Conservation (phyloP, 176 grass and related monocot genomes). For the Elaeis guineensis region DNA sequence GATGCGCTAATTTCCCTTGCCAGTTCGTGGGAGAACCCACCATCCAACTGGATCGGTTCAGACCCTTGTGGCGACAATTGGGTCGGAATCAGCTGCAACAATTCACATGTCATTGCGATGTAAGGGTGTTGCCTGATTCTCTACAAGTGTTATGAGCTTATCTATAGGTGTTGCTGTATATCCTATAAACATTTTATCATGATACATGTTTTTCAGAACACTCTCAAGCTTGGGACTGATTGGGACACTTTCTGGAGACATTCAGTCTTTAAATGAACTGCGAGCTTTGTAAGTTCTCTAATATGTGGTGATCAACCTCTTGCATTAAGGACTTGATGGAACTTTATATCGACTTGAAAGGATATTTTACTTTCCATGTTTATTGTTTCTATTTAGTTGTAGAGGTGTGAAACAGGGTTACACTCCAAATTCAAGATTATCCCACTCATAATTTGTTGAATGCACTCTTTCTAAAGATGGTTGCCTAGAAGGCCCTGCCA, state of each 20-base stretch:
- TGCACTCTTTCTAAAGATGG: too few species aligned
- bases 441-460: too few species aligned
- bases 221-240: conserved; percentile 51
- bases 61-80: conserved; percentile 70
- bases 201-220: conserved; percentile 26
- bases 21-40: conserved; percentile 30
- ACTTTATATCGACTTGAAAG: too few species aligned
- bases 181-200: background rate
- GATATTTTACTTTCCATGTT: too few species aligned
- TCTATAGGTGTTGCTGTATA: background rate
- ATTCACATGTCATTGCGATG: conserved; percentile 33
- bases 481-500: too few species aligned
- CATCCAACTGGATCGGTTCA: conserved; percentile 60
- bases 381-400: too few species aligned
- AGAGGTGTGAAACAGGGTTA: too few species aligned
- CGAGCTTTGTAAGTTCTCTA: conserved; percentile 38
- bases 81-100: conserved; percentile 41
- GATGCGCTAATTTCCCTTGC: conserved; percentile 30
- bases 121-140: conserved; percentile 22
- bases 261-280: conserved; percentile 42
- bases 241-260: conserved; percentile 66
- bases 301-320: background rate
- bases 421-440: too few species aligned
- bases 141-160: background rate
- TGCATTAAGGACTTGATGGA: too few species aligned